Evolutionary conservation across 176 grass and related monocot species (phyloP), one percentile per base, ranked within the genome.

Genomic region (Ampelocalamus luodianensis): DNA sequence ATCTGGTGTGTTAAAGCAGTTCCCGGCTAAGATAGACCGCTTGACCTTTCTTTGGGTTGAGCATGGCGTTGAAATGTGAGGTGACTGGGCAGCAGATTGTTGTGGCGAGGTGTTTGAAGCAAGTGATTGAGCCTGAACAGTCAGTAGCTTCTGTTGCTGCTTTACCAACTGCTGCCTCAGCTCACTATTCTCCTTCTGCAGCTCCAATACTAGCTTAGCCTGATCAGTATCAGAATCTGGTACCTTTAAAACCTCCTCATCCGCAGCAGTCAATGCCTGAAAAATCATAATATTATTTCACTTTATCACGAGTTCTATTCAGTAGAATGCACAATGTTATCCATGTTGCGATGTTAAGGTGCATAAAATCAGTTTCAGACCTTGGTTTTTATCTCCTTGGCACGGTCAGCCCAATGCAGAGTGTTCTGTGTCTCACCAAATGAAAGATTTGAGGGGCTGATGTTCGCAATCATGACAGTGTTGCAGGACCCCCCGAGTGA

Each of bases 361-460:
- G 68, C 69, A 58, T 53, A 68, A 65, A 64, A 24, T 65, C 55
- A 85, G 42, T 26, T 36, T 27, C 79, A 82, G 42, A 98, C 96
- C 93, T 99, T 94, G 17, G 84, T 96, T 87, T 88, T 95, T 76
- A 99, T 99, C 90, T 99, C 91, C 88, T 99, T 99, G 81, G 96
- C 96, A 67, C 96, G 96, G 76, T 99, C 96, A 65, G 96, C 96
- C 96, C 96, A 99, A 71, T 99, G 96, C 40, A 99, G 96, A 0
- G 96, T 99, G 69, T 99, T 99, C 26, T 99, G 96, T 18, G 96
- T 99, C 87, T 99, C 96, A 65, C 90, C 88, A 53, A 99, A 99
- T 8, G 86, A 83, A 78, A 92, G 74, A 69, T 87, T 89, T 7
- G 88, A 94, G 1, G 93, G 93, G 70, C 91, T 94, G 43, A 99